Evolutionary conservation across 345 rosid genomes (phyloP).

Genomic region (Abelmoschus esculentus): DNA sequence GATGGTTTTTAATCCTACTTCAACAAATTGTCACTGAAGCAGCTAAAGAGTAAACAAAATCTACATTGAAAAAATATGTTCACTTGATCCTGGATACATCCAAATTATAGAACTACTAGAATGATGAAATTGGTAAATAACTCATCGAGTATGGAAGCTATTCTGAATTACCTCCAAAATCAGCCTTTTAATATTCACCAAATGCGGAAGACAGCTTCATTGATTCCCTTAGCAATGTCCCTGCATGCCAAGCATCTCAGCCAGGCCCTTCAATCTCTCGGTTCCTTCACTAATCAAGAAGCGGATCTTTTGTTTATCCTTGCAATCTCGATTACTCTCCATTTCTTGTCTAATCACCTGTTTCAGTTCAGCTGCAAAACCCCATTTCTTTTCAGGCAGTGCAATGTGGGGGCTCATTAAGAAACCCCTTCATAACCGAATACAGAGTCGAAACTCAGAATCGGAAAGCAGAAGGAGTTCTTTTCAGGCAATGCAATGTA

Average conservation of each 20-base stretch:
- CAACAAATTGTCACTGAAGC: not conserved
- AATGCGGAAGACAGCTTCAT: not conserved
- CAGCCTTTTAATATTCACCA: not conserved
- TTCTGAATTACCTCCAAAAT: not conserved
- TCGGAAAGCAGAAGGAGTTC: not conserved
- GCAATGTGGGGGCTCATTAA: not conserved
- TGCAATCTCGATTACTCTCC: constrained; percentile 58
- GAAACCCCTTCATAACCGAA: no score
- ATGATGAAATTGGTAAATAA: not conserved
- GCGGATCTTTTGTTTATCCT: constrained; percentile 59
- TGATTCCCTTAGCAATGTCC: constrained; percentile 31
- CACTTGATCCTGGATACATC: not conserved
- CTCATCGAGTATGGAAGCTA: not conserved
- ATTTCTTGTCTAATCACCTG: constrained; percentile 60
- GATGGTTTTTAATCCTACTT: not conserved
- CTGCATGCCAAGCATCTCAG: constrained; percentile 88
- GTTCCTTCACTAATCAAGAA: constrained; percentile 70
- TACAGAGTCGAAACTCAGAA: no score
- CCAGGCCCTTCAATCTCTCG: constrained; percentile 58
- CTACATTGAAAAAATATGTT: not conserved
- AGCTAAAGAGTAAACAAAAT: not conserved
- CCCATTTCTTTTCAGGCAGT: constrained; percentile 11
- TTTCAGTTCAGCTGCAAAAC: constrained; percentile 47
- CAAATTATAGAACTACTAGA: not conserved
- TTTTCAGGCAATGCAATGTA: not conserved